Base-by-base conservation (phyloP, 2,329 filamentous ascomycete genomes). In the Xylariaceae sp. region DNA sequence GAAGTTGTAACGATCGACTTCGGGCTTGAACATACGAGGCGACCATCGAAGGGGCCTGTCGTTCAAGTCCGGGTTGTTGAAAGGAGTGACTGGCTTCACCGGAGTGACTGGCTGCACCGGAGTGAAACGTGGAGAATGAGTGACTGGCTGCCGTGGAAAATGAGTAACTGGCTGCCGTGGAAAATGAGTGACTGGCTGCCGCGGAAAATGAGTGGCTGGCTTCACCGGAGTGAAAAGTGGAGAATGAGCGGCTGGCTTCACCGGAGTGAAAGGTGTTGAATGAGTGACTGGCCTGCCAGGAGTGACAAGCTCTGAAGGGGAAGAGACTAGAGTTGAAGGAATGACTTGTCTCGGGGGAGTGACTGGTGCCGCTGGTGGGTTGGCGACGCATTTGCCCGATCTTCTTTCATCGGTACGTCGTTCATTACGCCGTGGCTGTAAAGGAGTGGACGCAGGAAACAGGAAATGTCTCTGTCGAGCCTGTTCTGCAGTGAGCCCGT, bases 21-120 rank as follows among this genome's bases (percentile, higher is more conserved):
- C 52, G 12, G 57, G 48, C 41, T 56, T 54, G 54, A 62, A 62
- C 57, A 60, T 62, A 40, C 54, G 37, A 10, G 60, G 60, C 41
- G 54, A 60, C 57, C 54, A 60, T 47, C 50, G 57, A 14, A 58
- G 40, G 5, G 54, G 57, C 18, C 50, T 20, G 32, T 58, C 52
- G 50, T 57, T 52, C 47, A 60, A 41, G 41, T 60, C 20, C 20
- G 57, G 57, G 29, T 62, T 62, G 20, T 47, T 49, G 50, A 60
- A 62, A 52, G 60, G 60, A 50, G 29, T 43, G 40, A n/a, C 14
- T 41, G 40, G 18, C 40, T 41, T 41, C 3, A 41, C 18, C 3
- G 40, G 40, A 14, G 40, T 41, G 40, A 5, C 14, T 5, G 12
- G 40, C 14, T 41, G 12, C 14, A 19, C 4, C 29, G n/a, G 48